Conservation (phyloP, 2,329 filamentous ascomycete species). For the Coniella vitis region DNA sequence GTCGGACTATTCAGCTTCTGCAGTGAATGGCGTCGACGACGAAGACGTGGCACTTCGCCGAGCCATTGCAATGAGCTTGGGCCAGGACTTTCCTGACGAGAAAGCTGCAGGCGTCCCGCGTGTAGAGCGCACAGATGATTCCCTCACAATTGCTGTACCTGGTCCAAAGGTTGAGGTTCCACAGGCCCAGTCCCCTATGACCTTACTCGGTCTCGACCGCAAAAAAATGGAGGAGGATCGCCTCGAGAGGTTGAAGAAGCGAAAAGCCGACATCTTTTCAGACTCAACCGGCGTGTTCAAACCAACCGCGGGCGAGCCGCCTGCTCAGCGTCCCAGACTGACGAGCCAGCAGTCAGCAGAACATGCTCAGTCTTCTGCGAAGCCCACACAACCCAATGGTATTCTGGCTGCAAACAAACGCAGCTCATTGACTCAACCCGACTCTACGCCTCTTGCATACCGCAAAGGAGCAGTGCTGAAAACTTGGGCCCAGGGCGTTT, state of each 20-base stretch:
- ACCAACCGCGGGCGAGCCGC: slow-evolving; percentile 10
- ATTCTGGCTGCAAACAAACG: background rate
- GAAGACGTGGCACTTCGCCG: slow-evolving; percentile 54
- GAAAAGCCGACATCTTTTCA: slow-evolving; percentile 19
- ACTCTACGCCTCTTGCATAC: slow-evolving; percentile 30
- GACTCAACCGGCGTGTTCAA: background rate
- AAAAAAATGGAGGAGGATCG: slow-evolving; percentile 83
- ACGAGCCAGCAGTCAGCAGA: background rate
- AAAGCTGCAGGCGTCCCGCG: background rate
- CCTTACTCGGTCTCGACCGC: slow-evolving; percentile 57
- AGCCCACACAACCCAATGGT: background rate
- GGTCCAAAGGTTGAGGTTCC: background rate
- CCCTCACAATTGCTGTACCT: background rate
- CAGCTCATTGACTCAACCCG: background rate
- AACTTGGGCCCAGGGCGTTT: slow-evolving; percentile 65
- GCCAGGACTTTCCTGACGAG: slow-evolving; percentile 21
- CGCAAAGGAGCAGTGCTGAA: slow-evolving; percentile 66
- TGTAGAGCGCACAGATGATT: background rate
- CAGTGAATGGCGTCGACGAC: slow-evolving; percentile 31
- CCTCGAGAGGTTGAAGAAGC: slow-evolving; percentile 61
- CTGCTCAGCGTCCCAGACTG: slow-evolving; percentile 9
- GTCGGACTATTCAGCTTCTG: slow-evolving; percentile 19
- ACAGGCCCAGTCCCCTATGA: background rate
- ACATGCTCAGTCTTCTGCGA: background rate
- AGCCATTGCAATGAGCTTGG: slow-evolving; percentile 54